Evolutionary conservation across 2,329 filamentous ascomycete genomes (phyloP).

Genomic region (Didymella arachidicola): DNA sequence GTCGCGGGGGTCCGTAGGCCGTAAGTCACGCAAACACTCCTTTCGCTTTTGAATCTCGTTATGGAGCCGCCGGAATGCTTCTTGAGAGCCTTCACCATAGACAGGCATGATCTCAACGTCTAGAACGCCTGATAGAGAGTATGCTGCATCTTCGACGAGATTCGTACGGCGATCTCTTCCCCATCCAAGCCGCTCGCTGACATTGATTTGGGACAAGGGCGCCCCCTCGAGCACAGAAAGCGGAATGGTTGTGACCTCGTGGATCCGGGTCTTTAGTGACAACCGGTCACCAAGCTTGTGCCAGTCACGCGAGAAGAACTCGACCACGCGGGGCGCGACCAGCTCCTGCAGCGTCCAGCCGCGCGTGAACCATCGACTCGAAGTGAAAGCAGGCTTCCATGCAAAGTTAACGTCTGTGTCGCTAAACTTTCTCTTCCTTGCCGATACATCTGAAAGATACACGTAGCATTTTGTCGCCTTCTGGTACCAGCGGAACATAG

Average conservation of each 20-base stretch:
- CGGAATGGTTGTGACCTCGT: neutral
- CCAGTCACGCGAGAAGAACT: slow-evolving; percentile 1
- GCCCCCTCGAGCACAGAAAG: neutral
- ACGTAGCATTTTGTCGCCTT: slow-evolving; percentile 8
- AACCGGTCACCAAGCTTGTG: neutral
- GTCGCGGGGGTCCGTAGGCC: no score
- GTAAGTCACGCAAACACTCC: no score
- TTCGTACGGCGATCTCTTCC: neutral
- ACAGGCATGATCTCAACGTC: no score
- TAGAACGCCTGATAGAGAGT: no score
- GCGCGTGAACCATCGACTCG: slow-evolving; percentile 6
- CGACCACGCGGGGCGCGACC: neutral
- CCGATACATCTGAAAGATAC: slow-evolving; percentile 8
- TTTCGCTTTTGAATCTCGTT: no score
- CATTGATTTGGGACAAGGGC: neutral
- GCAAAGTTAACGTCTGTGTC: no score
- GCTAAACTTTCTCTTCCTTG: neutral
- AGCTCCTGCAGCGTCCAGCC: slow-evolving; percentile 3
- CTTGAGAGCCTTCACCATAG: no score
- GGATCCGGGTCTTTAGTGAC: neutral
- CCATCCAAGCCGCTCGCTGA: neutral
- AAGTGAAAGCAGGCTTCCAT: neutral
- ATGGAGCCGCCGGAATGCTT: no score
- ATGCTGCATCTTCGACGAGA: no score
- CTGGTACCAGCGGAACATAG: slow-evolving; percentile 24